Evolutionary conservation across 2,329 filamentous ascomycete genomes (phyloP).

Genomic region (Aspergillus spinulosporus): DNA sequence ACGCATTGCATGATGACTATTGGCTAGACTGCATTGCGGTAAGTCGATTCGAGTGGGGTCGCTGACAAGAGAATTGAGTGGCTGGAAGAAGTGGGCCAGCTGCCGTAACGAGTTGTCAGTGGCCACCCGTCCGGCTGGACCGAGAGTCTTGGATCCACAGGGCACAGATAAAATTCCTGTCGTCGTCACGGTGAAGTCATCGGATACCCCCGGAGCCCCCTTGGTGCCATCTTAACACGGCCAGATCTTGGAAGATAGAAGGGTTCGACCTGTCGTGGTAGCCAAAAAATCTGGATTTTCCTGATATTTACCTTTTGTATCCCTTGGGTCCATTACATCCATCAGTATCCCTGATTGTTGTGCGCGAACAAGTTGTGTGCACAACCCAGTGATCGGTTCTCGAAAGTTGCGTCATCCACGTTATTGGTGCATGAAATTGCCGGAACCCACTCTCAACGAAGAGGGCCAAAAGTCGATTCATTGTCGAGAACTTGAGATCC

Average conservation of each 20-base stretch:
- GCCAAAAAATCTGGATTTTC: not conserved
- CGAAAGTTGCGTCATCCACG: constrained; percentile 16
- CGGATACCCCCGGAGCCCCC: constrained; percentile 13
- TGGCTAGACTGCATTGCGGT: constrained; percentile 9
- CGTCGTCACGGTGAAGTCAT: constrained; percentile 46
- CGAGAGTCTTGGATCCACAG: constrained; percentile 14
- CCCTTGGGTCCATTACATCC: constrained; percentile 4
- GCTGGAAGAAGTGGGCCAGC: constrained; percentile 18
- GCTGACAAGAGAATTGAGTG: constrained; percentile 20
- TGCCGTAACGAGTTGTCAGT: constrained; percentile 20
- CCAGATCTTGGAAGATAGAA: constrained; percentile 6
- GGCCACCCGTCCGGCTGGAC: constrained; percentile 26
- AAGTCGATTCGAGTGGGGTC: constrained; percentile 16
- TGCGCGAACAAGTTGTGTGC: constrained; percentile 17
- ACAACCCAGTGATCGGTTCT: constrained; percentile 15
- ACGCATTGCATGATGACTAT: constrained; percentile 10
- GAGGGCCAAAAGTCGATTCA: constrained; percentile 14
- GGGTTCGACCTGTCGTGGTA: not conserved
- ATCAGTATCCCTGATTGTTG: constrained; percentile 3
- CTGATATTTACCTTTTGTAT: constrained; percentile 5
- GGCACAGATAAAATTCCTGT: constrained; percentile 30
- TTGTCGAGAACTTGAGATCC: constrained; percentile 3
- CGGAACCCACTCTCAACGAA: constrained; percentile 25
- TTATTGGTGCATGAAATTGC: constrained; percentile 26
- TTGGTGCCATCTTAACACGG: constrained; percentile 1